Percentiles rank a stretch among this genome's conserved stretches.
Evolutionary conservation across 352 stramenopile genomes (phyloP).

Genomic region (Peronosclerospora sorghi): DNA sequence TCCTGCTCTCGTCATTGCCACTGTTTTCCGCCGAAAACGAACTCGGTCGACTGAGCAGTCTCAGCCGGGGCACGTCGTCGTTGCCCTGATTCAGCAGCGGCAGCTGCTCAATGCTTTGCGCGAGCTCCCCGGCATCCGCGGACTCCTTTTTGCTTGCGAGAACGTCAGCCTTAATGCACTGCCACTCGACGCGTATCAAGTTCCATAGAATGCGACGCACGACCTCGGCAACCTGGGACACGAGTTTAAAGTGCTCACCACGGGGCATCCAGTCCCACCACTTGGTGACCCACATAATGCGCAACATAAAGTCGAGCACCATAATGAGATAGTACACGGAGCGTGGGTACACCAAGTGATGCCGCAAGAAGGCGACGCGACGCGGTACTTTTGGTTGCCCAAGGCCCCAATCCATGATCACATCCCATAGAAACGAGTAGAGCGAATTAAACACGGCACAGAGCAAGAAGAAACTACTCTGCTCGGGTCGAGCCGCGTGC

Average conservation of each 20-base stretch:
- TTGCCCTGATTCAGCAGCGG: constrained; percentile 36
- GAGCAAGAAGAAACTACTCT: constrained; percentile 62
- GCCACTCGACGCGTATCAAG: constrained; percentile 88
- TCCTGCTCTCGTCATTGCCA: constrained; percentile 14
- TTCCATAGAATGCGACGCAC: constrained; percentile 89
- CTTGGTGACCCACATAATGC: constrained; percentile 92
- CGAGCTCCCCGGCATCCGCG: constrained; percentile 30
- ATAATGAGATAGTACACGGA: constrained; percentile 90
- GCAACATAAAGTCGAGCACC: constrained; percentile 85
- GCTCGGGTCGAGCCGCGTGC: constrained; percentile 28
- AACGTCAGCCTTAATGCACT: constrained; percentile 79
- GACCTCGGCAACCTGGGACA: constrained; percentile 87
- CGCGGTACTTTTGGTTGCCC: constrained; percentile 51
- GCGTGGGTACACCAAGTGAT: constrained; percentile 54
- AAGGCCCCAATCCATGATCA: constrained; percentile 95
- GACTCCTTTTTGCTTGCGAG: constrained; percentile 48
- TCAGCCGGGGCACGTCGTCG: constrained; percentile 13
- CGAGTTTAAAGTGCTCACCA: constrained; percentile 70
- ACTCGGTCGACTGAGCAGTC: constrained; percentile 11
- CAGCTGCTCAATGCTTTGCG: constrained; percentile 37
- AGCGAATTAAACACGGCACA: constrained; percentile 87
- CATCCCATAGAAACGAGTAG: constrained; percentile 96
- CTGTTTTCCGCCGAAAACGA: constrained; percentile 11
- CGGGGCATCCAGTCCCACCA: constrained; percentile 73
- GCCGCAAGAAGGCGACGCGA: constrained; percentile 38